These are phyloP conservation scores for Leptodontidium sp. DNA, from an alignment of 2,329 filamentous ascomycete species.

Conservation along the genomic window DNA sequence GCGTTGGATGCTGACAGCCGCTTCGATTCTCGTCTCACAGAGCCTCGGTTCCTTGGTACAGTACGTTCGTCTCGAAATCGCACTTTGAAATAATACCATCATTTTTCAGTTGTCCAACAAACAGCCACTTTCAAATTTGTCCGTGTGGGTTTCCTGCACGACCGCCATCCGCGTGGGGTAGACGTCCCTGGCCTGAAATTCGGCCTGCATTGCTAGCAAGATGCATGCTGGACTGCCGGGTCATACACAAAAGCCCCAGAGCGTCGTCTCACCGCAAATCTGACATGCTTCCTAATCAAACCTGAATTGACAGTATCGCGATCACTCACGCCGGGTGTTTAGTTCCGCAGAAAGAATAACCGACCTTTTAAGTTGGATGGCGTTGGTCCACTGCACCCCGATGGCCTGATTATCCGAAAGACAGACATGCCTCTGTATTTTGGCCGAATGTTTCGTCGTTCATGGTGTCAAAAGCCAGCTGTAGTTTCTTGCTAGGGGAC, in stretches of 20 bases:
- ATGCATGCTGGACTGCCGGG: neutral
- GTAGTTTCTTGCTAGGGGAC: neutral
- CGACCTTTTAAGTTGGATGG: neutral
- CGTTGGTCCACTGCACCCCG: neutral
- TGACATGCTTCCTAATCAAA: constrained; percentile 1
- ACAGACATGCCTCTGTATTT: neutral
- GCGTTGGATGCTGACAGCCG: too few species aligned
- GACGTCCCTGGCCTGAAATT: neutral
- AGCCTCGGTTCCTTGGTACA: neutral
- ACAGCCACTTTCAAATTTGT: neutral
- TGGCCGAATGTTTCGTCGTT: constrained; percentile 4
- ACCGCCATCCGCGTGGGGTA: constrained; percentile 1
- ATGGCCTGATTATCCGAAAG: constrained; percentile 13
- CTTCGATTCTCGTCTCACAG: too few species aligned
- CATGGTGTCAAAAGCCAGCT: neutral
- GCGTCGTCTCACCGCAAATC: neutral
- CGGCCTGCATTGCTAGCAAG: neutral
- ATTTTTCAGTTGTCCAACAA: neutral
- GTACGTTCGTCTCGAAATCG: neutral
- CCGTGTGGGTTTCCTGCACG: neutral
- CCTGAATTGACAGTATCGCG: neutral
- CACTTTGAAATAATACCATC: neutral
- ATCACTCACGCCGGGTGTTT: neutral
- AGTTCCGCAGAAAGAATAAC: constrained; percentile 4
- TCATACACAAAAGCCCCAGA: neutral